phyloP scores from a whole-genome alignment of 2,329 filamentous ascomycete species.

The Trichoderma semiorbis region DNA sequence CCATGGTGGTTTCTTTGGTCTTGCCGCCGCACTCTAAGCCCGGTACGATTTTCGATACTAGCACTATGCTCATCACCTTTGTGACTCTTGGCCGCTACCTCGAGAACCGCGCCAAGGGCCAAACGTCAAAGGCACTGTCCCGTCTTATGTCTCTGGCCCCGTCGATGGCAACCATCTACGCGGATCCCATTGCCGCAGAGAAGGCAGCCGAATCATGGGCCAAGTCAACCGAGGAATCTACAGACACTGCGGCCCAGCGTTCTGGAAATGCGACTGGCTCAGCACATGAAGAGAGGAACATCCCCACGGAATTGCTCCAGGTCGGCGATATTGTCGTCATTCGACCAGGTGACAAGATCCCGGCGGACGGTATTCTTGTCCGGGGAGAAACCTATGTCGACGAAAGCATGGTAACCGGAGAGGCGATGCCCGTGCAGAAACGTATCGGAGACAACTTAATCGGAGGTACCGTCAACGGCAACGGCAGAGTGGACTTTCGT shows the following conservation, averaged over 20 bases:
- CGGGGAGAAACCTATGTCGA: constrained; percentile 91
- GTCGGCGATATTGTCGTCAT: constrained; percentile 91
- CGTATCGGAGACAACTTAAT: constrained; percentile 75
- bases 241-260: constrained; percentile 43
- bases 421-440: constrained; percentile 93
- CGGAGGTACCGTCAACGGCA: constrained; percentile 92
- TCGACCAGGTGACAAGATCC: constrained; percentile 92
- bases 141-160: constrained; percentile 93
- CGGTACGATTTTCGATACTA: constrained; percentile 92
- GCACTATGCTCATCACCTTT: constrained; percentile 97
- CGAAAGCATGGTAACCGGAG: constrained; percentile 98
- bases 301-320: constrained; percentile 91
- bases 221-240: constrained; percentile 24
- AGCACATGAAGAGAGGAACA: constrained; percentile 75
- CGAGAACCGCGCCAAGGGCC: constrained; percentile 91
- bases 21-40: constrained; percentile 75
- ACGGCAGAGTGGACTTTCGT: constrained; percentile 85
- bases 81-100: constrained; percentile 87
- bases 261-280: constrained; percentile 44
- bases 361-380: constrained; percentile 83
- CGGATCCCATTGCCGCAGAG: constrained; percentile 87
- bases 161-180: constrained; percentile 95
- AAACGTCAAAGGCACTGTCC: constrained; percentile 91
- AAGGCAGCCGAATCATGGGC: constrained; percentile 81
- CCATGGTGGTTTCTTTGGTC: constrained; percentile 79